Evolutionary conservation across 805 yeast genomes (phyloP).

Genomic region (Candida pseudoglaebosa): DNA sequence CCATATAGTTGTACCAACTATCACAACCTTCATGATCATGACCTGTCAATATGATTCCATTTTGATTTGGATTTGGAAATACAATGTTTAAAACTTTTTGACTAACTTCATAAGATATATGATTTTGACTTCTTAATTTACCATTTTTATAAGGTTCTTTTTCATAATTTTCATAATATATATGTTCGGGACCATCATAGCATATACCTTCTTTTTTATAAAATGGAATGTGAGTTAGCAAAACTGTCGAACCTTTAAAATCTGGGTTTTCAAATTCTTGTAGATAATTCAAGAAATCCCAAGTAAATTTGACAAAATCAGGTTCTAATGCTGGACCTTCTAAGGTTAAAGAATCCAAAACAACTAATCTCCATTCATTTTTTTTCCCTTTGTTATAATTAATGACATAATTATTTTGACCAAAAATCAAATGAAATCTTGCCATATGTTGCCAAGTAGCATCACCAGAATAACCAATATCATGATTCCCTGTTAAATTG

Average conservation of each 20-base stretch:
- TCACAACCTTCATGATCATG: conserved; percentile 97
- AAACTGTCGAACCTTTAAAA: conserved; percentile 74
- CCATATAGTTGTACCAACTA: conserved; percentile 49
- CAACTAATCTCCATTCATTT: conserved; percentile 86
- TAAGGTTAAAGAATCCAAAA: conserved; percentile 71
- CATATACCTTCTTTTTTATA: conserved; percentile 80
- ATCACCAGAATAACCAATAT: conserved; percentile 93
- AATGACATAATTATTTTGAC: conserved; percentile 79
- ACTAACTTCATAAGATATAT: conserved; percentile 62
- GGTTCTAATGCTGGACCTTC: conserved; percentile 89
- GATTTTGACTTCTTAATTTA: conserved; percentile 79
- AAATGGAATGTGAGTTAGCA: conserved; percentile 87
- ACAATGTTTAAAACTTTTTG: conserved; percentile 67
- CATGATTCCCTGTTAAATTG: conserved; percentile 93
- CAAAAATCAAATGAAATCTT: conserved; percentile 70
- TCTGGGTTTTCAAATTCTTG: conserved; percentile 39
- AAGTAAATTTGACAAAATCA: conserved; percentile 60
- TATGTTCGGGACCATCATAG: conserved; percentile 72
- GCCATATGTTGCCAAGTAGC: conserved; percentile 88
- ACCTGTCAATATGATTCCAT: conserved; percentile 85
- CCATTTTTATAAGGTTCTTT: conserved; percentile 67
- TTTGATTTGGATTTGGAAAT: conserved; percentile 56
- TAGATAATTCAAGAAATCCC: conserved; percentile 68
- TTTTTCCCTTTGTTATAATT: conserved; percentile 60
- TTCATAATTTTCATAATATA: conserved; percentile 46